Conservation (phyloP, 345 rosid species). For the Eucalyptus rudis region DNA sequence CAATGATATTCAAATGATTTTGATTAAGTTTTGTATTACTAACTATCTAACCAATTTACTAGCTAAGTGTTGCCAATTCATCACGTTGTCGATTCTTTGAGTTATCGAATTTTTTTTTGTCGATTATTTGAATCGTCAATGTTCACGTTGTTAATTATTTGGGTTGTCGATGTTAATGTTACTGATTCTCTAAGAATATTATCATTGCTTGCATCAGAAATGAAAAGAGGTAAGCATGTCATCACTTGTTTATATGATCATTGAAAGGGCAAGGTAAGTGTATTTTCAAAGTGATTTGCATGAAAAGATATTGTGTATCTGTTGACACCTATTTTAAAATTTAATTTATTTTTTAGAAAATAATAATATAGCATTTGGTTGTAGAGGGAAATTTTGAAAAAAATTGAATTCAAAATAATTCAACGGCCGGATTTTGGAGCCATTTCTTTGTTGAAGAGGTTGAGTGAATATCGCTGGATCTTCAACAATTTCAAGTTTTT, state of each 20-base stretch:
- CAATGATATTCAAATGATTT: background rate
- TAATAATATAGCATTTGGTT: no score
- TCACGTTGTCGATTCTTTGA: background rate
- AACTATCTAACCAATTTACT: no score
- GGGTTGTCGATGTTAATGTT: background rate
- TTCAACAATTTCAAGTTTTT: no score
- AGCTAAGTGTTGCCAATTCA: background rate
- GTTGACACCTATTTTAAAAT: no score
- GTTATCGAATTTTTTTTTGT: background rate
- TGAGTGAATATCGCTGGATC: no score
- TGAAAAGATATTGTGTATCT: background rate
- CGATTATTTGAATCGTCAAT: no score
- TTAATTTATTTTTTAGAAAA: no score
- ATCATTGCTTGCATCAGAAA: background rate
- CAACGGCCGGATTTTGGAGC: no score
- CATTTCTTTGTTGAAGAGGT: no score
- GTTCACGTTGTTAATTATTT: background rate
- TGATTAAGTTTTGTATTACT: no score
- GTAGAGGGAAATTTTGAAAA: no score
- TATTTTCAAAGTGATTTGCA: background rate
- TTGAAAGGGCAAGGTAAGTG: background rate
- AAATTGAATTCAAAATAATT: no score
- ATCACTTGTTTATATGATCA: background rate
- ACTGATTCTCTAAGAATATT: background rate
- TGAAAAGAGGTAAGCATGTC: background rate